These are phyloP conservation scores for Hypomyces rosellus DNA, from an alignment of 2,329 filamentous ascomycete species.

Conservation along the genomic window DNA sequence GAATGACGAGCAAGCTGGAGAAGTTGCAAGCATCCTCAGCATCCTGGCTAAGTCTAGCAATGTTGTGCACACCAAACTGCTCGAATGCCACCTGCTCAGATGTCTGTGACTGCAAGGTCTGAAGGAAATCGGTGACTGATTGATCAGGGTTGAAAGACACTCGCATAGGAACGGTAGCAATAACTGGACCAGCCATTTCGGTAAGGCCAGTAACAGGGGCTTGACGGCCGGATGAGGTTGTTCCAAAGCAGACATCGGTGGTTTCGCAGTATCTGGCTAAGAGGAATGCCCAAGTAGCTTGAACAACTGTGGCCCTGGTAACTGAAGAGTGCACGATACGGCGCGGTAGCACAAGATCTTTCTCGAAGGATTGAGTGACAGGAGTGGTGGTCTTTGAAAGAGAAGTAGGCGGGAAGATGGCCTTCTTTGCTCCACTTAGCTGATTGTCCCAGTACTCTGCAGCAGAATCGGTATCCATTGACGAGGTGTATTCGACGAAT, in stretches of 20 bases:
- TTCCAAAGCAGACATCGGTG: conserved; percentile 13
- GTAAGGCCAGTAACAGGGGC: conserved; percentile 6
- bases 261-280: conserved; percentile 9
- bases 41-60: conserved; percentile 1
- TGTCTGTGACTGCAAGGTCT: conserved; percentile 11
- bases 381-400: no score
- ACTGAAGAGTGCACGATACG: not conserved
- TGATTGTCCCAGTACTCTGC: not conserved
- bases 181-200: not conserved
- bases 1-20: conserved; percentile 4
- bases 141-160: conserved; percentile 9
- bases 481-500: not conserved
- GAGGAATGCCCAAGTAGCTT: conserved; percentile 6
- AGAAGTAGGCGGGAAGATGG: not conserved
- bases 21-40: conserved; percentile 5
- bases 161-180: conserved; percentile 14
- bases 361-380: not conserved
- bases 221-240: conserved; percentile 13
- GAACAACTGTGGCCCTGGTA: conserved; percentile 6
- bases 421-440: not conserved
- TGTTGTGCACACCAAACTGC: conserved; percentile 8
- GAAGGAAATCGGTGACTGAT: conserved; percentile 8
- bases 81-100: conserved; percentile 7
- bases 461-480: not conserved
- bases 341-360: not conserved